Conservation (phyloP, 352 stramenopile genomes). For the Phytophthora sp. region DNA sequence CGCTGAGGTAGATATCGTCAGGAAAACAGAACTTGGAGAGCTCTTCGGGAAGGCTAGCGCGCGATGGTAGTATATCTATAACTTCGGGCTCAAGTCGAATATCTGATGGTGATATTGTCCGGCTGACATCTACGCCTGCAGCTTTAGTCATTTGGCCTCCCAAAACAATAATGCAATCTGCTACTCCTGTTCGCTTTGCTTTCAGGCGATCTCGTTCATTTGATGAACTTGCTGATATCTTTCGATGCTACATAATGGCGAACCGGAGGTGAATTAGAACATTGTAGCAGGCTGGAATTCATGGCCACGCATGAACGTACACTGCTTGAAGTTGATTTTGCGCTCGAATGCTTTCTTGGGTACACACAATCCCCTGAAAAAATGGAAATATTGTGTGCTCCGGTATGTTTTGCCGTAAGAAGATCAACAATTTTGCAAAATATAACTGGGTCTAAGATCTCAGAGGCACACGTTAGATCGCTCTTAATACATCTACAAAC, state of each 20-base stretch:
- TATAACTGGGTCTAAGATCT: conserved; percentile 46
- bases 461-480: neutral
- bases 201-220: conserved; percentile 16
- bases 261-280: neutral
- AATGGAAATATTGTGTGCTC: conserved; percentile 61
- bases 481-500: neutral
- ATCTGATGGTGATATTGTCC: conserved; percentile 45
- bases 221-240: conserved; percentile 3
- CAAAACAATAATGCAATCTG: conserved; percentile 67
- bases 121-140: conserved; percentile 34
- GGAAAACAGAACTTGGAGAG: conserved; percentile 81
- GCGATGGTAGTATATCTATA: conserved; percentile 54
- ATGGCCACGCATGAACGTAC: conserved; percentile 23
- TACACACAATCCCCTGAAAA: conserved; percentile 22
- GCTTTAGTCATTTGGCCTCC: conserved; percentile 50
- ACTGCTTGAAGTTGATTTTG: conserved; percentile 23
- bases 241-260: conserved; percentile 10
- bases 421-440: conserved; percentile 68
- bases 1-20: conserved; percentile 56
- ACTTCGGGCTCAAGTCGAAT: conserved; percentile 60
- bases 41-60: conserved; percentile 57
- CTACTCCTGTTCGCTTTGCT: conserved; percentile 36
- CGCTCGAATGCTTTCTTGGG: conserved; percentile 24
- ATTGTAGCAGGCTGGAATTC: no score
- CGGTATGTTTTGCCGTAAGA: conserved; percentile 65